Evolutionary conservation across 2,329 filamentous ascomycete genomes (phyloP).

Genomic region (Epichloe gansuensis): DNA sequence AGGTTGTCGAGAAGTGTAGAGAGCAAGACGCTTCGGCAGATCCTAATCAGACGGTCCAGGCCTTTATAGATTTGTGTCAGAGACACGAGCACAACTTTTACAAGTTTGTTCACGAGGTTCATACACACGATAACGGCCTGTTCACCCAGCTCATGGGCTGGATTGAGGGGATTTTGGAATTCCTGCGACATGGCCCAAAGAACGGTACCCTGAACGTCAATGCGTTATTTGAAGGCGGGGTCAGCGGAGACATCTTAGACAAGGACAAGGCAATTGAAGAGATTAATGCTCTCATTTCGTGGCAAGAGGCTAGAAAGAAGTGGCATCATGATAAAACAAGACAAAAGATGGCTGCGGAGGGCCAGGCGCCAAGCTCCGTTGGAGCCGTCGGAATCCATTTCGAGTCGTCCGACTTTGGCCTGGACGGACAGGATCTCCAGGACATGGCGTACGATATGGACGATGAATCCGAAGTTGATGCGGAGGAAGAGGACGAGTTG

Average conservation of each 20-base stretch:
- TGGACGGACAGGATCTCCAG: slow-evolving; percentile 75
- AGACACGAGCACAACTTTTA: slow-evolving; percentile 96
- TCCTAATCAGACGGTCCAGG: slow-evolving; percentile 94
- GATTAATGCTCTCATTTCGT: slow-evolving; percentile 75
- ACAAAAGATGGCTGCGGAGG: slow-evolving; percentile 94
- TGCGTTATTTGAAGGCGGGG: slow-evolving; percentile 71
- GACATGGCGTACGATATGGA: slow-evolving; percentile 73
- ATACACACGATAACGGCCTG: slow-evolving; percentile 89
- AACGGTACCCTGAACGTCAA: slow-evolving; percentile 91
- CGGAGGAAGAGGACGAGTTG: slow-evolving; percentile 63
- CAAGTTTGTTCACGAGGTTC: slow-evolving; percentile 97
- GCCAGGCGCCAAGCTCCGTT: slow-evolving; percentile 33
- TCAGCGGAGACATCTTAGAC: slow-evolving; percentile 54
- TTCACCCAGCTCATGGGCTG: slow-evolving; percentile 95
- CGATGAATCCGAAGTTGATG: slow-evolving; percentile 50
- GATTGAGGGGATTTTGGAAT: slow-evolving; percentile 91
- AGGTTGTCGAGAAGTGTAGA: slow-evolving; percentile 52
- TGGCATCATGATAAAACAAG: slow-evolving; percentile 97
- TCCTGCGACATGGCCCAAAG: slow-evolving; percentile 72
- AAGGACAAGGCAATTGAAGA: slow-evolving; percentile 61
- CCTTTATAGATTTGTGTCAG: slow-evolving; percentile 92
- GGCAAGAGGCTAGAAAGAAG: slow-evolving; percentile 92
- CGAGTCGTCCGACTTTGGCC: slow-evolving; percentile 73
- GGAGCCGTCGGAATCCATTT: slow-evolving; percentile 48
- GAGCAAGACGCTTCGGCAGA: slow-evolving; percentile 80